Percentiles rank a stretch among this genome's conserved stretches.
Evolutionary conservation across 305 asterid genomes (phyloP).

Genomic region (Fraxinus latifolia): DNA sequence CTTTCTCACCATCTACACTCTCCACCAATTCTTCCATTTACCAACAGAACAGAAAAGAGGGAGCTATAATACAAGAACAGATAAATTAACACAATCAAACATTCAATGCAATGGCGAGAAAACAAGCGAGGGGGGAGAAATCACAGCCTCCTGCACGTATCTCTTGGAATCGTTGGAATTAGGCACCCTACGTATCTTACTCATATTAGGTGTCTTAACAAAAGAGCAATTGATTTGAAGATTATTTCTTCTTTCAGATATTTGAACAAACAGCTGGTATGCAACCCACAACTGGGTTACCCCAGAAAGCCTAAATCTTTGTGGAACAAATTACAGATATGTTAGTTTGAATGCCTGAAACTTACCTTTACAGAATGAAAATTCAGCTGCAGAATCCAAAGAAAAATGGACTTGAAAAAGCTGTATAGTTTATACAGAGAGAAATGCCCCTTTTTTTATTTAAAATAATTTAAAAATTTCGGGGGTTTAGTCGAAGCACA

Average conservation of each 20-base stretch:
- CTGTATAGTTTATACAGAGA: background rate
- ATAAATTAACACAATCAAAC: background rate
- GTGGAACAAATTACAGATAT: background rate
- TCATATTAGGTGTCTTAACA: slow-evolving; percentile 62
- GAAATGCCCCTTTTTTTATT: background rate
- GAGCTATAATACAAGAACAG: too few relatives aligned
- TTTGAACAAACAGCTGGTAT: slow-evolving; percentile 12
- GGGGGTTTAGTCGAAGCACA: background rate
- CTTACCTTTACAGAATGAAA: background rate
- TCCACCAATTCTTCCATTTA: background rate
- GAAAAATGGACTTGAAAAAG: background rate
- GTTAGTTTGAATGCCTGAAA: background rate
- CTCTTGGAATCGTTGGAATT: slow-evolving; percentile 32
- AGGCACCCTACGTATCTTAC: slow-evolving; percentile 48
- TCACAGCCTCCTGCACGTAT: slow-evolving; percentile 34
- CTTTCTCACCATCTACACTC: too few relatives aligned
- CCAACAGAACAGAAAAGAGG: too few relatives aligned
- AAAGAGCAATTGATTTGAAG: slow-evolving; percentile 13
- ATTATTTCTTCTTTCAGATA: background rate
- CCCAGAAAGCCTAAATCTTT: background rate
- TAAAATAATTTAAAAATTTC: too few relatives aligned
- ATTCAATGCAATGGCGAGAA: slow-evolving; percentile 38
- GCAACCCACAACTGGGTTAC: background rate
- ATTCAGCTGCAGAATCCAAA: background rate
- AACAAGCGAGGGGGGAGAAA: slow-evolving; percentile 45